Percentiles rank a stretch among this genome's conserved stretches.
Evolutionary conservation across 306 rosid species (phyloP).

Genomic region (Rosa lucieae): DNA sequence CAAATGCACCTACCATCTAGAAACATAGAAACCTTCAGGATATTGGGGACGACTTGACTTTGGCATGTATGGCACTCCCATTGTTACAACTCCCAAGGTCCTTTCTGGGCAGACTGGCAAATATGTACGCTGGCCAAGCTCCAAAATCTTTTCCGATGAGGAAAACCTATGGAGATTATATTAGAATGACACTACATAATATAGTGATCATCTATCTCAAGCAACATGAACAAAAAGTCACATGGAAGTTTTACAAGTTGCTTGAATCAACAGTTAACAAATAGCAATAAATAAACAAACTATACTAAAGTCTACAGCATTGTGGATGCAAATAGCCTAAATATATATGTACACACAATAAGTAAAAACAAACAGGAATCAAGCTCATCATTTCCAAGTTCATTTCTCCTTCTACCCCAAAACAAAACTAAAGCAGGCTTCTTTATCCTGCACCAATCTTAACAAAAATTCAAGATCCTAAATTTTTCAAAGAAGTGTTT

Average conservation of each 20-base stretch:
- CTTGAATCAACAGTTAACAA: background rate
- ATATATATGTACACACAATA: background rate
- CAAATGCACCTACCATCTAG: slow-evolving; percentile 59
- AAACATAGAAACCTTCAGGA: slow-evolving; percentile 76
- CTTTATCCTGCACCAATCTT: background rate
- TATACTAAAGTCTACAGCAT: background rate
- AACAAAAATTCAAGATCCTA: background rate
- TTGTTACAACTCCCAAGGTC: slow-evolving; percentile 60
- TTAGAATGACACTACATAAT: background rate
- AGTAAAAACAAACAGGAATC: background rate
- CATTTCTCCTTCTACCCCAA: background rate
- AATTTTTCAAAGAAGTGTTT: background rate
- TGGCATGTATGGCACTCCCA: slow-evolving; percentile 63
- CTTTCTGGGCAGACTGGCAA: slow-evolving; percentile 59
- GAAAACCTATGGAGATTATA: slow-evolving; percentile 39
- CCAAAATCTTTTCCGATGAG: slow-evolving; percentile 82
- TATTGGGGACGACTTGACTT: slow-evolving; percentile 31
- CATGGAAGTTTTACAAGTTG: background rate
- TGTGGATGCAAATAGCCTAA: background rate
- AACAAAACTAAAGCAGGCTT: background rate
- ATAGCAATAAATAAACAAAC: background rate
- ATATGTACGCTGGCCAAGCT: slow-evolving; percentile 44
- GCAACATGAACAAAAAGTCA: background rate
- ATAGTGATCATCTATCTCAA: background rate
- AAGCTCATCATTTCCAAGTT: background rate